Evolutionary conservation across 73 alveolate genomes (phyloP), one percentile per base, ranked within the genome.

Genomic region (Paramecium biaurelia): DNA sequence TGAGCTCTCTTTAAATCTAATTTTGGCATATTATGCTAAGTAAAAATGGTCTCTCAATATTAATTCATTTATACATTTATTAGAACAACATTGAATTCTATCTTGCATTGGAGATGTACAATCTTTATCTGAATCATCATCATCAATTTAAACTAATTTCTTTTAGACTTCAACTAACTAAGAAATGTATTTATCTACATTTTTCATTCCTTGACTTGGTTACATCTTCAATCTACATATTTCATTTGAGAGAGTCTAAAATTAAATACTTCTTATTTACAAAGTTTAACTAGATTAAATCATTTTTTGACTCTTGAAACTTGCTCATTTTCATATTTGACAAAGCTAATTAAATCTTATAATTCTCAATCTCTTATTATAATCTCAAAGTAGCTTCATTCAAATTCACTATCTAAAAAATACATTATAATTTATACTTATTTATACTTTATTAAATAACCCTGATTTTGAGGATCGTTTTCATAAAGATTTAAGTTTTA

Each of bases 1-100:
- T 72, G 34, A 72, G 86, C 86, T 20, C 86, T 72, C 32, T 42
- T 72, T 14, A 72, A 20, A 72, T 72, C 86, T n/a, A 72, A 24
- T 72, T 72, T 72, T 72, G 86, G 86, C 56, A 72, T 34, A 63
- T 63, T 26, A 5, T 34, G 59, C 86, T 72, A 20, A 34, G 38
- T 28, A 2, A 35, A 38, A 72, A 15, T 35, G 21, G 45, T 72
- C 86, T 72, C 86, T 72, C 86, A 72, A 34, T 35, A 35, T 35
- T 72, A 21, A 72, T 72, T 32, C 15, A 72, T 72, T 72, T 14
- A 72, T 72, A 72, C 86, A 32, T 63, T 38, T 72, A 35, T 72
- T 67, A 26, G 21, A 67, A 24, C 20, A 30, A 70, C 32, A 70
- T 30, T 28, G 24, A 12, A 72, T 38, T 37, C 21, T 72, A 34